Evolutionary conservation across 495 filamentous ascomycete species (phyloP).

Genomic region (Pseudevernia furfuracea): DNA sequence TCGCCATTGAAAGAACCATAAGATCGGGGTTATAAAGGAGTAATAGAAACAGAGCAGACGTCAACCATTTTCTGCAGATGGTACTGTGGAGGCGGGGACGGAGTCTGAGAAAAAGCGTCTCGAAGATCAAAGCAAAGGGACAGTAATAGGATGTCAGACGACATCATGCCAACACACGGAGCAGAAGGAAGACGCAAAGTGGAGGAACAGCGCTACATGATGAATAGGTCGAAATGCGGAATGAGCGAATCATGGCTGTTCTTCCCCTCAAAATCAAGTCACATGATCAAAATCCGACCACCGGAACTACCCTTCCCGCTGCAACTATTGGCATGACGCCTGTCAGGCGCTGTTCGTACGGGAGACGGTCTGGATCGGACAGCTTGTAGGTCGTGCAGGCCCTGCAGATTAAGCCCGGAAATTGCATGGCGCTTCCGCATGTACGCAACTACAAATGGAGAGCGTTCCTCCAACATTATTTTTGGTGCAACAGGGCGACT

Average conservation of each 20-base stretch:
- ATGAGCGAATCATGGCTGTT: conserved; percentile 18
- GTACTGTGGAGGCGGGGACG: conserved; percentile 4
- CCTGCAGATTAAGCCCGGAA: conserved; percentile 8
- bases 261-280: conserved; percentile 20
- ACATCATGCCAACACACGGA: conserved; percentile 26
- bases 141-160: conserved; percentile 23
- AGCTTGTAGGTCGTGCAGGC: conserved; percentile 4
- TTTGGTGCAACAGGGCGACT: neutral
- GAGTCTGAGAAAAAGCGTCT: neutral
- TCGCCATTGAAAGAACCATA: conserved; percentile 20
- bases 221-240: conserved; percentile 16
- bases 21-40: conserved; percentile 2
- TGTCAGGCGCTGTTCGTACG: conserved; percentile 9
- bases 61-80: neutral
- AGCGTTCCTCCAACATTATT: neutral
- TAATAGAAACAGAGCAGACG: neutral
- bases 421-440: conserved; percentile 15
- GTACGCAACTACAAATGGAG: conserved; percentile 7
- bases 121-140: conserved; percentile 8
- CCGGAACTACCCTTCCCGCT: conserved; percentile 25
- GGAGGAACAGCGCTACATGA: conserved; percentile 21
- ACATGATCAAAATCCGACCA: conserved; percentile 27
- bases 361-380: conserved; percentile 15
- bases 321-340: conserved; percentile 12
- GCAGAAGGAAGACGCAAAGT: conserved; percentile 22